phyloP scores from a whole-genome alignment of 2,329 filamentous ascomycete species.

The Waltergamsia citrina region DNA sequence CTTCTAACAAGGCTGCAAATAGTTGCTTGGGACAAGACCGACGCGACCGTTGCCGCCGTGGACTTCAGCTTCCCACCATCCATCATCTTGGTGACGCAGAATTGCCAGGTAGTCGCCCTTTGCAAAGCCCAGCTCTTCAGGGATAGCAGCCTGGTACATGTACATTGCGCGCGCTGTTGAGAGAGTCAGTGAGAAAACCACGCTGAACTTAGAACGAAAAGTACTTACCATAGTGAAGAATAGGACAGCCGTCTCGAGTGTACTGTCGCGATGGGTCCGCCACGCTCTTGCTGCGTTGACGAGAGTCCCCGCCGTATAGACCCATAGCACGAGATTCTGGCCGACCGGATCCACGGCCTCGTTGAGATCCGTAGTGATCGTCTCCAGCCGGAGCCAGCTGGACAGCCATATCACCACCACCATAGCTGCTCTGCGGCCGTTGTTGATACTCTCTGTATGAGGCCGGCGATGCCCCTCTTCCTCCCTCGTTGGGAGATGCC shows the following conservation, averaged over 20 bases:
- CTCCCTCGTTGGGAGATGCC: conserved; percentile 2
- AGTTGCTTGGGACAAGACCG: conserved; percentile 61
- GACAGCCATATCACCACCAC: conserved; percentile 50
- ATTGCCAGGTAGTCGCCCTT: conserved; percentile 91
- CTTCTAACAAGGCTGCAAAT: conserved; percentile 43
- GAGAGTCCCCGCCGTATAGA: conserved; percentile 42
- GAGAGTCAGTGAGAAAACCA: not conserved
- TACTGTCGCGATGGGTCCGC: conserved; percentile 75
- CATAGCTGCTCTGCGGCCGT: conserved; percentile 42
- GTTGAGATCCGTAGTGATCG: conserved; percentile 49
- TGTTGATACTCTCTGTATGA: conserved; percentile 16
- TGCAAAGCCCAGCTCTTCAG: conserved; percentile 83
- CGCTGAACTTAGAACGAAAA: not conserved
- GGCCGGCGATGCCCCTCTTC: not conserved
- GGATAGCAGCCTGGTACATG: conserved; percentile 87
- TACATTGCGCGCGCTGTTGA: conserved; percentile 85
- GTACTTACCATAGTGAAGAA: conserved; percentile 86
- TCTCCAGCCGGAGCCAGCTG: conserved; percentile 52
- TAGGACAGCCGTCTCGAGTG: conserved; percentile 76
- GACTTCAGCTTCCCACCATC: conserved; percentile 98
- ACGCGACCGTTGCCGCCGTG: conserved; percentile 54
- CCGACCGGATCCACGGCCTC: conserved; percentile 36
- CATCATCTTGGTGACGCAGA: conserved; percentile 86
- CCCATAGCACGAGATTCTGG: conserved; percentile 43
- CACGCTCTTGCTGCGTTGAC: conserved; percentile 71